Evolutionary conservation across 768 basidiomycete species (phyloP).

Genomic region (Lanmaoa rubissima): DNA sequence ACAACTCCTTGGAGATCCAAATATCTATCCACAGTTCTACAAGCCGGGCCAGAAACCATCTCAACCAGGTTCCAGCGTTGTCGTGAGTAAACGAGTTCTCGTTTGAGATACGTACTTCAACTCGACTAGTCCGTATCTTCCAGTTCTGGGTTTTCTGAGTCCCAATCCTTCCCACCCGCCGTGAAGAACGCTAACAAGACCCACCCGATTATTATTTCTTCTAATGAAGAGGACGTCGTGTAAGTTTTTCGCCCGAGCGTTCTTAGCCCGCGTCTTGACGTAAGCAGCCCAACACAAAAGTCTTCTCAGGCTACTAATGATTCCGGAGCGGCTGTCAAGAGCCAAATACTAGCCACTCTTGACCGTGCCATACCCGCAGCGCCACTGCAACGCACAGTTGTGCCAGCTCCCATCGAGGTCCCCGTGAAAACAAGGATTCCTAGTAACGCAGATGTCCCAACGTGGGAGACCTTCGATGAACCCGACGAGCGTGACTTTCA

Average conservation of each 20-base stretch:
- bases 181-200: conserved; percentile 6
- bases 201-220: conserved; percentile 30
- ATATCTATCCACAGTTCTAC: conserved; percentile 30
- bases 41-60: conserved; percentile 21
- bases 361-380: conserved; percentile 20
- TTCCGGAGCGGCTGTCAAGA: conserved; percentile 4
- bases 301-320: background rate
- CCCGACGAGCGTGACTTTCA: conserved; percentile 25
- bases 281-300: conserved; percentile 3
- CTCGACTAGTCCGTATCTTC: conserved; percentile 24
- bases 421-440: conserved; percentile 20
- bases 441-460: conserved; percentile 10
- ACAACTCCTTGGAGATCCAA: conserved; percentile 26
- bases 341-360: conserved; percentile 20
- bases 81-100: conserved; percentile 19
- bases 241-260: background rate
- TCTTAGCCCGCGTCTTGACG: conserved; percentile 1
- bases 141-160: conserved; percentile 18
- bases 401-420: conserved; percentile 34
- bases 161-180: conserved; percentile 17
- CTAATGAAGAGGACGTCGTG: conserved; percentile 27
- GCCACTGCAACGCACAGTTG: conserved; percentile 21
- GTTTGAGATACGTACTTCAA: background rate
- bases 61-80: conserved; percentile 3
- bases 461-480: conserved; percentile 33